These are phyloP conservation scores for Raffaelea deltoideospora DNA, from an alignment of 2,329 filamentous ascomycete species.

Conservation along the genomic window DNA sequence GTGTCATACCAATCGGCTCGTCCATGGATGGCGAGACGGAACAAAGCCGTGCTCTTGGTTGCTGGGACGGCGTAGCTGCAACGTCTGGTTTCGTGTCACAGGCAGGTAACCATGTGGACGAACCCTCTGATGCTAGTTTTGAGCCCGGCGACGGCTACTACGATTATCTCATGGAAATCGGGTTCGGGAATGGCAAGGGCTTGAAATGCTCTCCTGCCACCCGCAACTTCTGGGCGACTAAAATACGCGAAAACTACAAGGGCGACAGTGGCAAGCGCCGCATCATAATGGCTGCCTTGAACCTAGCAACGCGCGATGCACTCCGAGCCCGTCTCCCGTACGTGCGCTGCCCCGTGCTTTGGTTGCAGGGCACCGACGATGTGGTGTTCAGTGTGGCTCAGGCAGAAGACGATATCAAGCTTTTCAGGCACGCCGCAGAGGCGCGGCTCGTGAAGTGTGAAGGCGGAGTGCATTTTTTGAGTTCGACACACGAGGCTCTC, in stretches of 20 bases:
- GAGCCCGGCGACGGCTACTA: background rate
- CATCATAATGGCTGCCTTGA: conserved; percentile 27
- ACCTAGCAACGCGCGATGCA: conserved; percentile 30
- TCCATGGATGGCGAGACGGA: conserved; percentile 35
- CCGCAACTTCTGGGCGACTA: background rate
- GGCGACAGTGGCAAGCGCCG: conserved; percentile 35
- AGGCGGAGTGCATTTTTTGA: background rate
- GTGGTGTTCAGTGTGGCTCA: conserved; percentile 16
- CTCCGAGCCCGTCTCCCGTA: conserved; percentile 28
- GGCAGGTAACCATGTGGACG: conserved; percentile 23
- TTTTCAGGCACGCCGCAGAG: conserved; percentile 21
- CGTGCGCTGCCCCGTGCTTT: conserved; percentile 34
- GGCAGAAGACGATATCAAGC: conserved; percentile 21
- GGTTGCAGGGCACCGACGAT: conserved; percentile 36
- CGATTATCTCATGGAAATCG: conserved; percentile 28
- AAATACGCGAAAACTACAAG: conserved; percentile 16
- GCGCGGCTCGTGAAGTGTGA: background rate
- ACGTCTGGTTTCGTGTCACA: conserved; percentile 22
- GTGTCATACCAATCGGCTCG: conserved; percentile 28
- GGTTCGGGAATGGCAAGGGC: conserved; percentile 31
- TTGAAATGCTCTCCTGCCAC: conserved; percentile 13
- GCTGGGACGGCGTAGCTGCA: conserved; percentile 28
- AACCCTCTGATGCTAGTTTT: conserved; percentile 19
- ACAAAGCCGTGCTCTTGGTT: conserved; percentile 18
- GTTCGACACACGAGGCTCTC: background rate